Conservation (phyloP, 73 alveolate species). For the Paramecium bursaria region DNA sequence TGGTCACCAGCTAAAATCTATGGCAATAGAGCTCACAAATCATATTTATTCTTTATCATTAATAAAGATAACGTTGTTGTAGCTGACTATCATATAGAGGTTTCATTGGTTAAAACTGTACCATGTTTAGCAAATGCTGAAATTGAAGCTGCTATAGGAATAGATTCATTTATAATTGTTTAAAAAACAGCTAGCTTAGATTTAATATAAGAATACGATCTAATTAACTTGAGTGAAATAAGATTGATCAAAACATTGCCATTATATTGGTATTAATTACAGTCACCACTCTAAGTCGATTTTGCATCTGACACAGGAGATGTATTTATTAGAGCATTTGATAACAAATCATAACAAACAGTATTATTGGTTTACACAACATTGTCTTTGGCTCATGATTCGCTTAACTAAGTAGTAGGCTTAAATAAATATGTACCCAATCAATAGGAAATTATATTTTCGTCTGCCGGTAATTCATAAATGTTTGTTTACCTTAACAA, state of each 20-base stretch:
- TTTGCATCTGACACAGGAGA: constrained; percentile 55
- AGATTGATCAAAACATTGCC: constrained; percentile 24
- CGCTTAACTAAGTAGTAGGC: neutral
- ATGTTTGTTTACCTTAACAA: constrained; percentile 36
- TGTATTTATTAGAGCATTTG: constrained; percentile 46
- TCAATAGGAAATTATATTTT: neutral
- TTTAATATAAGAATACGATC: constrained; percentile 24
- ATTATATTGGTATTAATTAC: constrained; percentile 10
- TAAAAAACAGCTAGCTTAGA: neutral
- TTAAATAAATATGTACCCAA: constrained; percentile 18
- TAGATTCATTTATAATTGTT: constrained; percentile 1
- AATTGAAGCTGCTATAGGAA: constrained; percentile 40
- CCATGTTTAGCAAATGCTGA: neutral
- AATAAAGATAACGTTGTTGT: constrained; percentile 42
- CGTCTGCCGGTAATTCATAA: constrained; percentile 6
- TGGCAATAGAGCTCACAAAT: constrained; percentile 47
- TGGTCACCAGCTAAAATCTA: constrained; percentile 37
- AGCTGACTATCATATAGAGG: constrained; percentile 33
- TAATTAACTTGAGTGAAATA: constrained; percentile 1
- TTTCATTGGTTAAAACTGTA: neutral
- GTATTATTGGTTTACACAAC: constrained; percentile 43
- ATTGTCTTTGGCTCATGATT: neutral
- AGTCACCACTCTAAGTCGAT: constrained; percentile 26
- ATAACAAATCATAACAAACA: constrained; percentile 14
- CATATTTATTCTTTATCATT: constrained; percentile 1